Percentiles rank a stretch among this genome's conserved stretches.
Evolutionary conservation across 345 rosid genomes (phyloP).

Genomic region (Dipteronia sinensis): DNA sequence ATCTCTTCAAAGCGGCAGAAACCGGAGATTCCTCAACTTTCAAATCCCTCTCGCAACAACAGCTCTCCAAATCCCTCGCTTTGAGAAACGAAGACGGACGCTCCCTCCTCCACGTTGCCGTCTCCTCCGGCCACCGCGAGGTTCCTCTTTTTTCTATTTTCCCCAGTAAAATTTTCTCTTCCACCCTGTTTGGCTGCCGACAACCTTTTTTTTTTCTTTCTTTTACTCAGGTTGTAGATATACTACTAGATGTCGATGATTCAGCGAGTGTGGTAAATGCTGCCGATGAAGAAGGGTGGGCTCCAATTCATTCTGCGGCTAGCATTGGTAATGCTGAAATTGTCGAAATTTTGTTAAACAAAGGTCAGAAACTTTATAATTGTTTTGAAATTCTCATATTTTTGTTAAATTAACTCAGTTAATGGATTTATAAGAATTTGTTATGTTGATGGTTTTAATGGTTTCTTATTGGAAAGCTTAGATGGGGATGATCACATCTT

Average conservation of each 20-base stretch:
- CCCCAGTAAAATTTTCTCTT: neutral
- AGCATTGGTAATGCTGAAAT: constrained; percentile 73
- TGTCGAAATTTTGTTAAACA: constrained; percentile 52
- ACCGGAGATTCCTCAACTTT: constrained; percentile 64
- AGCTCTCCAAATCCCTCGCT: constrained; percentile 47
- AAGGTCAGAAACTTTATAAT: constrained; percentile 39
- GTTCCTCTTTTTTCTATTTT: constrained; percentile 22
- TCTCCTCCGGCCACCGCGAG: constrained; percentile 55
- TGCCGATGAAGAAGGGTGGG: constrained; percentile 95
- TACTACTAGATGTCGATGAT: constrained; percentile 53
- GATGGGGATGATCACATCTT: neutral
- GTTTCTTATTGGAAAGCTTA: neutral
- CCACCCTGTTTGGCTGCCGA: neutral
- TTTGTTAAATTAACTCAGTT: neutral
- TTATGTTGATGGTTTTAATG: neutral
- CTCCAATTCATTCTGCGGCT: constrained; percentile 80
- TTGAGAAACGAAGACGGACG: constrained; percentile 81
- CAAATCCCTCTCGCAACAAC: constrained; percentile 50
- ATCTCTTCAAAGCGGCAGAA: constrained; percentile 83
- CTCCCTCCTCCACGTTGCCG: constrained; percentile 85
- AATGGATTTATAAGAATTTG: neutral
- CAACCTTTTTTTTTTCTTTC: neutral
- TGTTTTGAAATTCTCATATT: neutral
- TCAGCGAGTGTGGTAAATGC: constrained; percentile 48
- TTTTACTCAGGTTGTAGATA: constrained; percentile 52